Base-by-base conservation (phyloP, 2,329 filamentous ascomycete genomes). In the Sphaerulina vaccinii region DNA sequence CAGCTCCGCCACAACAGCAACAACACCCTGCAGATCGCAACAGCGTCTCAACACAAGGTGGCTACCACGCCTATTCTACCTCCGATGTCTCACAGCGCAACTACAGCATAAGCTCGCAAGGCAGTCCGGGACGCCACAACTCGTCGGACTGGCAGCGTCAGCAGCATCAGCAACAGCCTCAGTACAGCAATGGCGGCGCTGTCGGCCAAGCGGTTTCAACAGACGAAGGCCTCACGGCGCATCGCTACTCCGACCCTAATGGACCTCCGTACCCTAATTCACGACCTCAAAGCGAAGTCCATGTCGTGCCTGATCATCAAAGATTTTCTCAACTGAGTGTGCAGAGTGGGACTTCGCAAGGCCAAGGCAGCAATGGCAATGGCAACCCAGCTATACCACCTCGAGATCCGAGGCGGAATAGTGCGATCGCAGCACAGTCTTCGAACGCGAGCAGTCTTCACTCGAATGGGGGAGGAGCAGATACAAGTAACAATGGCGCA, bases 301-400 rank as follows among this genome's bases (percentile, higher is more conserved):
- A 32, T 6, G 24, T 56, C 7, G 44, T 56, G 5, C 62, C 61
- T 5, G 61, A 65, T 41, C 58, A 62, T 35, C 54, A 59, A 27
- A 55, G 58, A 7, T 62, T 63, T 19, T 61, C 60, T 2, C 47
- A 56, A 11, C 24, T 53, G 19, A 44, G 38, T 8, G 47, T 54
- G 5, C 49, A 52, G 9, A 39, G 27, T 32, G 35, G 57, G n/a
- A 49, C 33, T n/a, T 39, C 52, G n/a, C 44, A 45, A 13, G 48
- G n/a, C 11, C 27, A 32, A 32, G 27, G 5, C 27, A 32, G 27
- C n/a, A 32, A 13, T 32, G 8, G 37, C 24, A 18, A 32, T 13
- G 40, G 24, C 6, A n/a, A 36, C 13, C 45, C 45, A 5, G 23
- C 45, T 11, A 36, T 48, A 2, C 45, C 45, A 5, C 45, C 45